Conservation (phyloP, 2,329 filamentous ascomycete species). For the Didymella exigua region DNA sequence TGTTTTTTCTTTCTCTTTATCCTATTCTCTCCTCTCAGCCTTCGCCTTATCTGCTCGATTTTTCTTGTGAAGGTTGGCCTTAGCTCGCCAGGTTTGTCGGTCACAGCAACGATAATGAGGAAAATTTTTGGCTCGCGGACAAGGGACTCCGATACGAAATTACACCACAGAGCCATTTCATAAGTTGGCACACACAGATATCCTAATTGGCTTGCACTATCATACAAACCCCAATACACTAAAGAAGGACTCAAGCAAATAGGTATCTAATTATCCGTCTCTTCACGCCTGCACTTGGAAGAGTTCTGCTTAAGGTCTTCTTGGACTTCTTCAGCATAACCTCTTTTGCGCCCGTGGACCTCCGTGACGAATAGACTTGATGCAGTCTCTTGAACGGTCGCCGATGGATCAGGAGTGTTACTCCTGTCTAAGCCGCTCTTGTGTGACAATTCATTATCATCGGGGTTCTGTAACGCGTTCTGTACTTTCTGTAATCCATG, state of each 20-base stretch:
- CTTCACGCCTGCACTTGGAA: neutral
- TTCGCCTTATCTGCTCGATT: too few species aligned
- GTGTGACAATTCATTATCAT: neutral
- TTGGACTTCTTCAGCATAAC: neutral
- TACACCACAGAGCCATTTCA: too few species aligned
- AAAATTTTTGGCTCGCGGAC: too few species aligned
- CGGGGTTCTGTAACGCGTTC: conserved; percentile 19
- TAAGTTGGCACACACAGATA: too few species aligned
- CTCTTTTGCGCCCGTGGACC: neutral
- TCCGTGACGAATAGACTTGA: conserved; percentile 17
- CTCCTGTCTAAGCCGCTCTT: neutral
- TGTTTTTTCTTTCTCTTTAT: too few species aligned
- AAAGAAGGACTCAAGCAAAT: neutral
- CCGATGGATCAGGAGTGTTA: neutral
- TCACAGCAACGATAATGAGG: too few species aligned
- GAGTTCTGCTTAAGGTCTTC: neutral
- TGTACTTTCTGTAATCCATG: conserved; percentile 34
- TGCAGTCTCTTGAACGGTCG: conserved; percentile 5
- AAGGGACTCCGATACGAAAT: too few species aligned
- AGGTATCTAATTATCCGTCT: neutral
- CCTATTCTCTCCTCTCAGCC: too few species aligned
- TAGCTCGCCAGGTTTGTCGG: too few species aligned
- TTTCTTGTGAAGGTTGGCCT: too few species aligned
- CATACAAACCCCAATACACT: neutral
- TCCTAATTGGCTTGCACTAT: neutral